phyloP scores from a whole-genome alignment of 106 monocot species.

The Alisma plantagoaquatica region DNA sequence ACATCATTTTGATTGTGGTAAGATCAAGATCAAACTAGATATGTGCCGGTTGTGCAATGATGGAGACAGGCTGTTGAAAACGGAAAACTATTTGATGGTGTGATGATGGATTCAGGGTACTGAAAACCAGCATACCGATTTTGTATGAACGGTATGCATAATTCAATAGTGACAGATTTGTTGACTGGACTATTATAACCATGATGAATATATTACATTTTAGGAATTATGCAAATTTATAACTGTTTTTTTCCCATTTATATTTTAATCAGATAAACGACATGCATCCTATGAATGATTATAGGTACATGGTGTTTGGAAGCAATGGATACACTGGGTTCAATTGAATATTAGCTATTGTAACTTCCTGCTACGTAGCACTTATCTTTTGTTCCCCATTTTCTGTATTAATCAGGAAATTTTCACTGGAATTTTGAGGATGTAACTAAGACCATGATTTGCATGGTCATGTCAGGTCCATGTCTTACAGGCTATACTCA shows the following conservation, averaged over 20 bases:
- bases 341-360: too few species aligned
- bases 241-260: neutral
- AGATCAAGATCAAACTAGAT: too few species aligned
- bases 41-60: too few species aligned
- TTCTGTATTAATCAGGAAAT: constrained; percentile 51
- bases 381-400: neutral
- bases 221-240: neutral
- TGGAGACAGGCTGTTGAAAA: too few species aligned
- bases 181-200: too few species aligned
- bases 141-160: too few species aligned
- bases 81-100: too few species aligned
- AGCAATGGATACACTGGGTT: neutral
- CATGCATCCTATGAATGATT: neutral
- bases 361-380: too few species aligned
- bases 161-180: too few species aligned
- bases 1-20: too few species aligned
- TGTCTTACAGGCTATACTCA: constrained; percentile 86
- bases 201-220: neutral
- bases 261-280: neutral
- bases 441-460: constrained; percentile 77
- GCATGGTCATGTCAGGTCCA: constrained; percentile 93
- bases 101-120: too few species aligned
- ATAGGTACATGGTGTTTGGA: neutral
- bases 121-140: too few species aligned
- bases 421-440: constrained; percentile 92